Evolutionary conservation across 1,284 basidiomycete genomes (phyloP).

Genomic region (Pseudozyma pruni): DNA sequence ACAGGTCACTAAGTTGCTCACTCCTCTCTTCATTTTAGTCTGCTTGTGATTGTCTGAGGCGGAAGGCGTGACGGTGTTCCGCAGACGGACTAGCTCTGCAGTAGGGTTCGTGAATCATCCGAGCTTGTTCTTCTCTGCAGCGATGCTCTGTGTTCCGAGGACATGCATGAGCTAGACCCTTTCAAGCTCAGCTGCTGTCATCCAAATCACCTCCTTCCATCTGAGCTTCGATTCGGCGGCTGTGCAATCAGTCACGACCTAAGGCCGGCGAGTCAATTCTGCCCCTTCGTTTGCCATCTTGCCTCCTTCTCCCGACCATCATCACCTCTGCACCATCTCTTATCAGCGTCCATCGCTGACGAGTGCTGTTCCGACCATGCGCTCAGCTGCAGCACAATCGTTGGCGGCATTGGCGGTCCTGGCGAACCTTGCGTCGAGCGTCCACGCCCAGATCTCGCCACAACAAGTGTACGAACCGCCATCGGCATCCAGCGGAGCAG

Average conservation of each 20-base stretch:
- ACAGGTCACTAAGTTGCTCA: no score
- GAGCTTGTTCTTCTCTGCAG: not conserved
- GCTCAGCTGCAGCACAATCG: not conserved
- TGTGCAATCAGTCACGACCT: no score
- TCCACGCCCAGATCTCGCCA: conserved; percentile 34
- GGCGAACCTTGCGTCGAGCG: conserved; percentile 4
- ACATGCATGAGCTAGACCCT: conserved; percentile 1
- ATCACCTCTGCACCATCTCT: not conserved
- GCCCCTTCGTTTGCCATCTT: not conserved
- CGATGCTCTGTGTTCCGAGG: not conserved
- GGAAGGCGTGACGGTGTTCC: no score
- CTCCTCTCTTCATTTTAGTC: no score
- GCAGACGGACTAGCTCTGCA: no score
- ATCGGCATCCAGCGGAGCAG: conserved; percentile 20
- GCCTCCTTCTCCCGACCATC: conserved; percentile 1
- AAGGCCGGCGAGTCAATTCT: no score
- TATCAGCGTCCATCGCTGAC: not conserved
- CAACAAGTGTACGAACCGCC: conserved; percentile 29
- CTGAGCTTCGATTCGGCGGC: not conserved
- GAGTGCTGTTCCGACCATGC: conserved; percentile 8
- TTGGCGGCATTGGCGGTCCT: conserved; percentile 6
- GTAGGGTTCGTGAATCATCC: not conserved
- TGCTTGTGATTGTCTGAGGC: no score
- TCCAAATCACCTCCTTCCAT: not conserved
- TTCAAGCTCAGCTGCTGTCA: conserved; percentile 5